Percentiles rank a stretch among this genome's conserved stretches.
phyloP scores from a whole-genome alignment of 176 grass and related monocot species.

The Tillandsia fasciculata region DNA sequence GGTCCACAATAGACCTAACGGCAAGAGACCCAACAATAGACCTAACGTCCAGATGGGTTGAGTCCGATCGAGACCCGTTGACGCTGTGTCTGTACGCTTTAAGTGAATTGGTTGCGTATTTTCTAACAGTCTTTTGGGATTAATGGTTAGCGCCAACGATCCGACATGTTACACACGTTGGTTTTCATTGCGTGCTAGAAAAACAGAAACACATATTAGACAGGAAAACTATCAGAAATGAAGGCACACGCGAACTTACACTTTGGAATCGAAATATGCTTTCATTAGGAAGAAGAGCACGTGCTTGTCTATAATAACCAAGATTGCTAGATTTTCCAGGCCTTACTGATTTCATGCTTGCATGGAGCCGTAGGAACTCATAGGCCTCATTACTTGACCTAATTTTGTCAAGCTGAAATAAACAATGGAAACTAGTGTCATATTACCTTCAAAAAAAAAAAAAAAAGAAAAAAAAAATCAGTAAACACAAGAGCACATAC shows the following conservation, averaged over 20 bases:
- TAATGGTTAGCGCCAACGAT: no score
- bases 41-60: no score
- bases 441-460: neutral
- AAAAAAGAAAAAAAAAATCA: no score
- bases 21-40: no score
- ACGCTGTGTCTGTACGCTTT: no score
- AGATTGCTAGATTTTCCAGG: neutral
- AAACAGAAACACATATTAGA: slow-evolving; percentile 1
- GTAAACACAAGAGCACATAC: slow-evolving; percentile 14
- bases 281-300: neutral
- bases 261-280: neutral
- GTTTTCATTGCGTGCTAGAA: neutral
- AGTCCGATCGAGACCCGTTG: no score
- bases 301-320: neutral
- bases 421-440: neutral
- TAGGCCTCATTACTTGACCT: slow-evolving; percentile 13
- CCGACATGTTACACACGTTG: no score
- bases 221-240: neutral
- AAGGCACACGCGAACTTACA: slow-evolving; percentile 10
- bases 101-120: no score
- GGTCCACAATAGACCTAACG: no score
- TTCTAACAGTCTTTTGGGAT: no score
- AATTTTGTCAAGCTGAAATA: slow-evolving; percentile 27
- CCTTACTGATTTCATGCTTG: neutral
- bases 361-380: neutral